Evolutionary conservation across 805 yeast genomes (phyloP).

Genomic region (Wickerhamiella dianesei): DNA sequence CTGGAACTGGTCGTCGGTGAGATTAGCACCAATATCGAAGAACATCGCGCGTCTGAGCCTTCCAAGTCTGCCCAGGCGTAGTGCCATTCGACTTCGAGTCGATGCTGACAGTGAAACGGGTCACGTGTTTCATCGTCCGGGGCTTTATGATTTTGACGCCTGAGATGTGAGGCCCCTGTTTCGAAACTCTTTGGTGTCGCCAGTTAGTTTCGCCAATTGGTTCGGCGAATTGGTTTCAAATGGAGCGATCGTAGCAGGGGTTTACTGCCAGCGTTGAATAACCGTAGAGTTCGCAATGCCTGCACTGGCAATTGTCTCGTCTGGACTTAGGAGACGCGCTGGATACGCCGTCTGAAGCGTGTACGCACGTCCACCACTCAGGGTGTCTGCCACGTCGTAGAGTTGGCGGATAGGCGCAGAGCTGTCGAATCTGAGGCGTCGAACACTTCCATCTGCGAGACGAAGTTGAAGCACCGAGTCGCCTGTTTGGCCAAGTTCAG

Average conservation of each 20-base stretch:
- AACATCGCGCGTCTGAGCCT: no score
- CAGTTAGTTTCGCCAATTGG: no score
- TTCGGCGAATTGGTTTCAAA: no score
- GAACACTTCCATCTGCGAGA: slow-evolving; percentile 54
- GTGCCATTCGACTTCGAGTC: no score
- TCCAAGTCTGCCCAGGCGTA: no score
- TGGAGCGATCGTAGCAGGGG: no score
- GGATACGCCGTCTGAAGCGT: slow-evolving; percentile 73
- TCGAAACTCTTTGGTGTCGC: no score
- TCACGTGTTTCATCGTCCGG: no score
- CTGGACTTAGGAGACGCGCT: slow-evolving; percentile 47
- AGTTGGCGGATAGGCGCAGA: slow-evolving; percentile 50
- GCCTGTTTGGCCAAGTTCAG: slow-evolving; percentile 29
- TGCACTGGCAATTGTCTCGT: slow-evolving; percentile 52
- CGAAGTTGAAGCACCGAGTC: slow-evolving; percentile 71
- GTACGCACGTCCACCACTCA: slow-evolving; percentile 34
- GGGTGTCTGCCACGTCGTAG: slow-evolving; percentile 52
- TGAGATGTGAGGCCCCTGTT: no score
- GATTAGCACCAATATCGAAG: slow-evolving; percentile 50
- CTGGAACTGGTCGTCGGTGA: slow-evolving; percentile 78
- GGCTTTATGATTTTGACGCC: no score
- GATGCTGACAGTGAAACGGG: no score
- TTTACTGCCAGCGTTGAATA: slow-evolving; percentile 34
- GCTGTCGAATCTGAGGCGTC: slow-evolving; percentile 50
- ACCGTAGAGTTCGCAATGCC: slow-evolving; percentile 74